Evolutionary conservation across 1,139 yeast genomes (phyloP), one percentile per base, ranked within the genome.

Genomic region (Pichia inconspicua): DNA sequence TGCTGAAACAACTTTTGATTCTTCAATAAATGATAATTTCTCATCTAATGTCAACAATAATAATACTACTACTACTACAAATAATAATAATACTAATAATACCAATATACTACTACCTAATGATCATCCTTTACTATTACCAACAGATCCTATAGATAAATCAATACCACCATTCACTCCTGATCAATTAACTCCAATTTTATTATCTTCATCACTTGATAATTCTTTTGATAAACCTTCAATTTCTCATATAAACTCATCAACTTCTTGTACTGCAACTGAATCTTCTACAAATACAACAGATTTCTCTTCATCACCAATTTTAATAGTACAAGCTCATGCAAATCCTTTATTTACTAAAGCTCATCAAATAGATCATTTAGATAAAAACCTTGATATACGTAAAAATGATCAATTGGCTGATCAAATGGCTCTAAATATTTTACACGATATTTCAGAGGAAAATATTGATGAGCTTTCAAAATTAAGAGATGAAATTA

Each of bases 381-480:
- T 58, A 17, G 63, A 61, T 48, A 58, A 56, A 45, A 45, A 40
- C n/a, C 43, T 56, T 11, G 62, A 59, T 48, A 41, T 47, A 22
- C 47, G 42, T n/a, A 58, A 57, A 30, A 61, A 60, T 44, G 66
- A 62, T 46, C 51, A 53, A 39, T 49, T 62, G 41, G 66, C 66
- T 15, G 65, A 62, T 42, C 64, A 60, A 47, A 62, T 62, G 66
- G 66, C 65, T 10, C 41, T 61, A 12, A 59, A 59, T 42, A 62
- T 62, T 12, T 42, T 62, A 6, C 60, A 60, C 40, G 49, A 56
- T 35, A 61, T 62, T 4, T 46, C 56, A 8, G 64, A 61, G 35
- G 65, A 60, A 47, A 57, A 57, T 30, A 56, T 55, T 11, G 64
- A 61, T 44, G 66, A 61, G 41, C 46, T 62, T 36, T 50, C 60